These are phyloP conservation scores for Aureobasidium sp. DNA, from an alignment of 2,329 filamentous ascomycete species.

Conservation along the genomic window DNA sequence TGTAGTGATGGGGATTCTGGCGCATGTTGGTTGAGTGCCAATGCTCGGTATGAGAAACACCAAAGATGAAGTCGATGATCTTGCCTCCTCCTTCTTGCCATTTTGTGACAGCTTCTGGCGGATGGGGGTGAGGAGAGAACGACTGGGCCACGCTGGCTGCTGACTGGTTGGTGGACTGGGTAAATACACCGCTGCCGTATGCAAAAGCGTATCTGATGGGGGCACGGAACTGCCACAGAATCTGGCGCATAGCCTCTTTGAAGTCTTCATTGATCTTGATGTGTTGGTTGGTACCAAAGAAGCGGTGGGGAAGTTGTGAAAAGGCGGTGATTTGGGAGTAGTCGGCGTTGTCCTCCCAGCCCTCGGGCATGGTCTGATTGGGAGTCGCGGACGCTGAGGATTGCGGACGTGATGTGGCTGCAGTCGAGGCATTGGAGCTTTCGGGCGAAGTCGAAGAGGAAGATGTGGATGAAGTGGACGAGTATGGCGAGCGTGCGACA, in stretches of 20 bases:
- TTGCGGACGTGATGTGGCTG: background rate
- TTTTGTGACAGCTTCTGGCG: conserved; percentile 70
- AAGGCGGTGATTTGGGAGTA: conserved; percentile 60
- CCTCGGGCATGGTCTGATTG: conserved; percentile 34
- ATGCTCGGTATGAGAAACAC: conserved; percentile 87
- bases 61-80: conserved; percentile 98
- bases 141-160: conserved; percentile 34
- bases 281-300: conserved; percentile 93
- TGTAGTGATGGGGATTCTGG: conserved; percentile 90
- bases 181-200: conserved; percentile 94
- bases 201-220: conserved; percentile 96
- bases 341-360: conserved; percentile 71
- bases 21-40: conserved; percentile 91
- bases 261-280: conserved; percentile 94
- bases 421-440: conserved; percentile 5
- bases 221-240: conserved; percentile 84
- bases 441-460: background rate
- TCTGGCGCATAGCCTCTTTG: conserved; percentile 78
- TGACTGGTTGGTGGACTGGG: conserved; percentile 51
- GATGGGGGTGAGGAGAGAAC: conserved; percentile 68
- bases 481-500: conserved; percentile 1
- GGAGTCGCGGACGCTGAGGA: background rate
- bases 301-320: conserved; percentile 64
- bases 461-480: background rate
- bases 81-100: conserved; percentile 83